Percentiles rank a stretch among this genome's conserved stretches.
These are phyloP conservation scores for Linum tenue DNA, from an alignment of 345 rosid species.

Conservation along the genomic window DNA sequence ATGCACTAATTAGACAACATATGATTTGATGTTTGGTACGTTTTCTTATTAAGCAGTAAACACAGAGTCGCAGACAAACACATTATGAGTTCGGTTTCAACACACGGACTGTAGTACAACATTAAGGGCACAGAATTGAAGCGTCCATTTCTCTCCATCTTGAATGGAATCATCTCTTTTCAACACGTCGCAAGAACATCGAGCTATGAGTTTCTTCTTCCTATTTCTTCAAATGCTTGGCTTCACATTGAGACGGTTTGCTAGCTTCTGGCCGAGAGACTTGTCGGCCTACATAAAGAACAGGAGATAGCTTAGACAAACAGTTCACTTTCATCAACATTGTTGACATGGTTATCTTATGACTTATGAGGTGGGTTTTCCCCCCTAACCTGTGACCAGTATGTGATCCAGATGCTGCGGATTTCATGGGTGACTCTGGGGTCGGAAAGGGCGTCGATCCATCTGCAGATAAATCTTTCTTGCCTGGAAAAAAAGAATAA, in stretches of 20 bases:
- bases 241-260: conserved; percentile 21
- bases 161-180: too few species aligned
- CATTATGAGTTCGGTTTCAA: too few species aligned
- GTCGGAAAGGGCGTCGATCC: conserved; percentile 18
- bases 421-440: conserved; percentile 21
- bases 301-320: not conserved
- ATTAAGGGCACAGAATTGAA: too few species aligned
- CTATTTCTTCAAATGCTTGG: conserved; percentile 14
- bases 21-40: too few species aligned
- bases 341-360: not conserved
- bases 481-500: conserved; percentile 8
- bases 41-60: too few species aligned
- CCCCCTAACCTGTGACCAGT: conserved; percentile 18
- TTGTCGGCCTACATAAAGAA: conserved; percentile 15
- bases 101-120: too few species aligned
- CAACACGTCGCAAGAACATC: not conserved
- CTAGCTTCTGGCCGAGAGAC: conserved; percentile 21
- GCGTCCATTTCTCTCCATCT: too few species aligned
- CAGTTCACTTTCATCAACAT: not conserved
- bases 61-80: too few species aligned
- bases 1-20: too few species aligned
- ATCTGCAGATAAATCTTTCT: conserved; percentile 20
- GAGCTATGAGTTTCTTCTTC: not conserved
- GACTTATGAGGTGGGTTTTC: not conserved
- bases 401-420: conserved; percentile 25